These are phyloP conservation scores for Immersiella caudata DNA, from an alignment of 495 filamentous ascomycete species.

Conservation along the genomic window DNA sequence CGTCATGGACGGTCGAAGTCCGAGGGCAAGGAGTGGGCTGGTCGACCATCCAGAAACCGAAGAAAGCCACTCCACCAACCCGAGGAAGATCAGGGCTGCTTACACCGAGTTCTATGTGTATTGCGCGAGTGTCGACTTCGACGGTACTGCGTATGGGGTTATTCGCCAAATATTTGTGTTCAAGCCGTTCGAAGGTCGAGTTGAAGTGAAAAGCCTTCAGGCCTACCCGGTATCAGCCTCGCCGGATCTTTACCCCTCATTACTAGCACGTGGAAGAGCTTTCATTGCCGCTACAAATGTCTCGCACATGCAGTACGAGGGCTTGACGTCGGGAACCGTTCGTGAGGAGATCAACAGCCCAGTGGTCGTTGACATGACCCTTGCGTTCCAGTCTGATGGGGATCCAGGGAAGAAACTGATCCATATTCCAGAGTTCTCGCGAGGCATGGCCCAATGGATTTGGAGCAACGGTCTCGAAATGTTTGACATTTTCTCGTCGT, in stretches of 20 bases:
- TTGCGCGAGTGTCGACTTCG: conserved; percentile 41
- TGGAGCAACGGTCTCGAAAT: neutral
- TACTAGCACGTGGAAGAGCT: conserved; percentile 34
- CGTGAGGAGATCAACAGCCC: conserved; percentile 42
- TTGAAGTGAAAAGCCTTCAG: conserved; percentile 34
- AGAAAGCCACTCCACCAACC: neutral
- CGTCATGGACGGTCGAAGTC: too few species aligned
- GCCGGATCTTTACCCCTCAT: conserved; percentile 2
- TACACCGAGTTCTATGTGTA: conserved; percentile 11
- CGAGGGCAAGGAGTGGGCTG: too few species aligned
- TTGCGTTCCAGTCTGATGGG: conserved; percentile 31
- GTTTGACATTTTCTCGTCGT: neutral
- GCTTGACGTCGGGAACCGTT: conserved; percentile 31
- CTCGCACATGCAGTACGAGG: conserved; percentile 42
- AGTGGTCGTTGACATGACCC: conserved; percentile 44
- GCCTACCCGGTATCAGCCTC: conserved; percentile 37
- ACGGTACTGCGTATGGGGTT: conserved; percentile 42
- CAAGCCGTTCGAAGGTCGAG: conserved; percentile 38
- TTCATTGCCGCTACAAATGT: conserved; percentile 35
- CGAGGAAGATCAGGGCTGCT: neutral
- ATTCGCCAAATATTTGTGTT: conserved; percentile 35
- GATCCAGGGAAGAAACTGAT: neutral
- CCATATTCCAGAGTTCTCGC: neutral
- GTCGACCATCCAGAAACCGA: neutral
- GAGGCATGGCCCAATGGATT: neutral